Conservation (phyloP, 2,329 filamentous ascomycete species). For the Fusarium armeniacum region DNA sequence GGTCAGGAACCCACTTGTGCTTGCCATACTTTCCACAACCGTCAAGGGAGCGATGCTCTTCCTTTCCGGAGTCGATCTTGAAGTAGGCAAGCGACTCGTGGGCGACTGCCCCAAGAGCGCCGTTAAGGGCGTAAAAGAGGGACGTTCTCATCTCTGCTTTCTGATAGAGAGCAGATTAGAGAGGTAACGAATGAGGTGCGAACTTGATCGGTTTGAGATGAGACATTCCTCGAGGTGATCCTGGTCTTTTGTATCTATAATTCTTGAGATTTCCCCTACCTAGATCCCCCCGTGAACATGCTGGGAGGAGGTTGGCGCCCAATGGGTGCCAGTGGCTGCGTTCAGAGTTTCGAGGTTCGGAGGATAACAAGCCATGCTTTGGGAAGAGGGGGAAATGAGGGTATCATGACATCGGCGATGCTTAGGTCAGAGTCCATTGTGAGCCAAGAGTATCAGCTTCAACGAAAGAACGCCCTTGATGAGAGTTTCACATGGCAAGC, state of each 20-base stretch:
- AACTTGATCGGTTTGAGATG: constrained; percentile 35
- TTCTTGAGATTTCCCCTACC: neutral
- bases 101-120: constrained; percentile 44
- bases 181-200: constrained; percentile 39
- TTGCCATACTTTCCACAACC: constrained; percentile 46
- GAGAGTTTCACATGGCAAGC: neutral
- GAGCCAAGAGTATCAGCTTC: neutral
- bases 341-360: constrained; percentile 20
- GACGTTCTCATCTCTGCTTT: constrained; percentile 44
- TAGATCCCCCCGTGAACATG: neutral
- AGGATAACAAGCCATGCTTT: constrained; percentile 20
- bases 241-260: constrained; percentile 37
- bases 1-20: constrained; percentile 48
- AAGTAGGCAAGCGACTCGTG: constrained; percentile 47
- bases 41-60: constrained; percentile 35
- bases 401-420: constrained; percentile 27
- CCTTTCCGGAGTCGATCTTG: constrained; percentile 27
- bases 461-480: neutral
- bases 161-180: constrained; percentile 28
- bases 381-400: neutral
- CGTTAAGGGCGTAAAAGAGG: constrained; percentile 47
- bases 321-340: constrained; percentile 2
- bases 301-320: constrained; percentile 15
- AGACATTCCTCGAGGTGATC: constrained; percentile 7
- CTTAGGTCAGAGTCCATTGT: constrained; percentile 1